Evolutionary conservation across 805 yeast species (phyloP).

Genomic region (Monosporozyma aquatica): DNA sequence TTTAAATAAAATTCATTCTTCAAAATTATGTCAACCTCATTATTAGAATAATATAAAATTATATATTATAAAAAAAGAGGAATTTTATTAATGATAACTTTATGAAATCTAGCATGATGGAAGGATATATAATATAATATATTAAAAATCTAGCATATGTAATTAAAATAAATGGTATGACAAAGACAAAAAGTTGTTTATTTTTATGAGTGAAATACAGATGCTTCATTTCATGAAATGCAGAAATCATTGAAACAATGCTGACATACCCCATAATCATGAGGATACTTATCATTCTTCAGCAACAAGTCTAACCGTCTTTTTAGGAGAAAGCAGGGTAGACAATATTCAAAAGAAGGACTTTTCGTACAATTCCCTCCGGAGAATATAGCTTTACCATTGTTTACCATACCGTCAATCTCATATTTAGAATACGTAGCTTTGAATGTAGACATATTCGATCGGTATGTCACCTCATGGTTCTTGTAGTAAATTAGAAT

Average conservation of each 20-base stretch:
- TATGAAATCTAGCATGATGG: too few relatives aligned
- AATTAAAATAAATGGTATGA: too few relatives aligned
- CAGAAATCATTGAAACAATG: conserved; percentile 35
- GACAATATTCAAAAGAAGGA: conserved; percentile 36
- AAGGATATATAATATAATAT: too few relatives aligned
- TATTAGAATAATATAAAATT: neutral
- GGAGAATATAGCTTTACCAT: conserved; percentile 46
- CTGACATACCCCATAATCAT: conserved; percentile 22
- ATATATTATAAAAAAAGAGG: too few relatives aligned
- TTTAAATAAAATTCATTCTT: conserved; percentile 3
- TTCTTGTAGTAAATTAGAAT: conserved; percentile 46
- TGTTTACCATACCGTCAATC: conserved; percentile 36
- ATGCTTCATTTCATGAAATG: conserved; percentile 12
- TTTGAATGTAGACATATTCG: conserved; percentile 55
- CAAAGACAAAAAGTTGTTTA: too few relatives aligned
- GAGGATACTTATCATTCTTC: neutral
- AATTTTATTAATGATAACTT: too few relatives aligned
- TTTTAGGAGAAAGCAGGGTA: conserved; percentile 50
- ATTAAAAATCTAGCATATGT: too few relatives aligned
- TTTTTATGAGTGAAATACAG: too few relatives aligned
- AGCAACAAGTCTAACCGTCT: conserved; percentile 37
- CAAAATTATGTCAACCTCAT: neutral
- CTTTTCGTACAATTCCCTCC: conserved; percentile 35
- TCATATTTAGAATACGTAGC: conserved; percentile 40
- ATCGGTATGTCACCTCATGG: conserved; percentile 31